Evolutionary conservation across 495 filamentous ascomycete genomes (phyloP), one percentile per base, ranked within the genome.

Genomic region (Extremus antarcticus): DNA sequence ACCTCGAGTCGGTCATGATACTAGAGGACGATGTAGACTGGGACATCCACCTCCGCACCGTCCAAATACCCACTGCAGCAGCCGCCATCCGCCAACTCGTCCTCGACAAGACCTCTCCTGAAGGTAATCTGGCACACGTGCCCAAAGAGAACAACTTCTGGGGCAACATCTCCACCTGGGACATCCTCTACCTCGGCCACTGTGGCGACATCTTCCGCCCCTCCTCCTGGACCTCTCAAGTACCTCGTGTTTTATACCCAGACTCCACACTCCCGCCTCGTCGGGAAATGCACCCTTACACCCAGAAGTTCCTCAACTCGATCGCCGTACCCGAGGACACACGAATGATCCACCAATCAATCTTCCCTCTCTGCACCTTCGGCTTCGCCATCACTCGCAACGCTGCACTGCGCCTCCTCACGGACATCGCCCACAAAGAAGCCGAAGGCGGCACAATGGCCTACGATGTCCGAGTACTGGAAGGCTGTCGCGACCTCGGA

Each of bases 21-120:
- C 59, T 76, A 35, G 73, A 76, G 62, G 71, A 74, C 59, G 73
- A 75, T 48, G 70, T 71, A 19, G 73, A 76, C 59, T 76, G 68
- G 70, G 73, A 74, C 54, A 63, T 71, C 24, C 63, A 65, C 3
- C 58, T 76, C 15, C 63, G 65, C 8, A 63, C 62, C 20, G 51
- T 57, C 3, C 66, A 70, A 50, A 51, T 68, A 25, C 67, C 67
- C 29, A 51, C 57, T 39, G 62, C 62, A 9, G 65, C 67, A 2
- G 57, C 54, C 32, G 67, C 63, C 10, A 53, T 63, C 41, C 65
- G 67, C 41, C 20, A 50, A 17, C 55, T 67, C 38, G 29, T 61
- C 38, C 10, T 8, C 11, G 52, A 54, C 17, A 20, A 39, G 46
- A 57, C 49, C 47, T 53, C 53, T 23, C 40, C 56, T n/a, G 2